These are phyloP conservation scores for Persicaria tinctoria DNA, from an alignment of 148 eudicot genomes.

Conservation along the genomic window DNA sequence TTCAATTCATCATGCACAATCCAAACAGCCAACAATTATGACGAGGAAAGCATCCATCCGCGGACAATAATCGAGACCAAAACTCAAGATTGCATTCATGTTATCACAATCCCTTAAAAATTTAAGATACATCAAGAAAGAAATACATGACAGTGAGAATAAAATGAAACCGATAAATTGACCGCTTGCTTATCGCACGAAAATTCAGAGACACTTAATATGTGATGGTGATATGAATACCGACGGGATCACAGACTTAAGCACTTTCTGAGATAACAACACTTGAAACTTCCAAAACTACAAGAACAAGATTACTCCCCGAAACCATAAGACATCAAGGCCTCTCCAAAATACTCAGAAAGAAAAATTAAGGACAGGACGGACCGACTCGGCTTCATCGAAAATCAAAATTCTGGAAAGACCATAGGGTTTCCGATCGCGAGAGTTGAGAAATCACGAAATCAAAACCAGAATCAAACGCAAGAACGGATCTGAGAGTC, in stretches of 20 bases:
- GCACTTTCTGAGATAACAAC: neutral
- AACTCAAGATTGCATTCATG: neutral
- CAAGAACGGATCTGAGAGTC: neutral
- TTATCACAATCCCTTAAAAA: neutral
- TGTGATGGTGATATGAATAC: neutral
- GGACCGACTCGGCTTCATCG: neutral
- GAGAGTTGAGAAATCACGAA: neutral
- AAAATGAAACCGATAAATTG: neutral
- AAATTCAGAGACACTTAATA: too few species aligned
- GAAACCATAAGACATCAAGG: neutral
- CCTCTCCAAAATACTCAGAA: neutral
- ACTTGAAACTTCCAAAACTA: neutral
- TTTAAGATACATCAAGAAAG: neutral
- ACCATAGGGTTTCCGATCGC: conserved; percentile 5
- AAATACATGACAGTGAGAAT: too few species aligned
- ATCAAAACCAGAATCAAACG: neutral
- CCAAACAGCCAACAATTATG: neutral
- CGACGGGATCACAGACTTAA: neutral
- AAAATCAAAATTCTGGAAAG: neutral
- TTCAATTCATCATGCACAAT: neutral
- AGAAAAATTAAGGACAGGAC: neutral
- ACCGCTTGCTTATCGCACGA: neutral
- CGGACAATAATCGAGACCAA: neutral
- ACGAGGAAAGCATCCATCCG: neutral
- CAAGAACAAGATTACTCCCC: neutral